Evolutionary conservation across 768 basidiomycete genomes (phyloP).

Genomic region (Pleurotus cornucopiae): DNA sequence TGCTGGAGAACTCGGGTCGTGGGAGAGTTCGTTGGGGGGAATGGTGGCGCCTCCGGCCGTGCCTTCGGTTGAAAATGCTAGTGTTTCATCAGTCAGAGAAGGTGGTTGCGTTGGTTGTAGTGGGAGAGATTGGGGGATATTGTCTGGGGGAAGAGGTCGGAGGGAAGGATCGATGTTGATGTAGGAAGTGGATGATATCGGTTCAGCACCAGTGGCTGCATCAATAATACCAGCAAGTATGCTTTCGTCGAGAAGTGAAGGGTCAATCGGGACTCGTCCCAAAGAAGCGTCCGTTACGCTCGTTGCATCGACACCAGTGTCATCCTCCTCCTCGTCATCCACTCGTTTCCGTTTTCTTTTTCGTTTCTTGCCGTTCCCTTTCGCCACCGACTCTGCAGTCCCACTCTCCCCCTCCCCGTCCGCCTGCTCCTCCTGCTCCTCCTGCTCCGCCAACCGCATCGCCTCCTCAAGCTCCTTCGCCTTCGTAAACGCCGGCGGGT

Average conservation of each 20-base stretch:
- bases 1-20: constrained; percentile 5
- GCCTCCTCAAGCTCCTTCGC: constrained; percentile 69
- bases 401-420: constrained; percentile 20
- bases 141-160: constrained; percentile 12
- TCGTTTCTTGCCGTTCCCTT: constrained; percentile 21
- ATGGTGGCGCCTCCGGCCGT: not conserved
- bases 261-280: constrained; percentile 44
- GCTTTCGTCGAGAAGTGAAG: constrained; percentile 57
- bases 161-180: not conserved
- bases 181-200: constrained; percentile 27
- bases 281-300: constrained; percentile 16
- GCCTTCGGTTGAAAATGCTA: constrained; percentile 12
- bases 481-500: constrained; percentile 85
- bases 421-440: constrained; percentile 15
- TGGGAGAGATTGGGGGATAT: constrained; percentile 41
- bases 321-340: constrained; percentile 31
- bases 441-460: constrained; percentile 37
- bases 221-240: constrained; percentile 58
- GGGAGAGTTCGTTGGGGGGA: constrained; percentile 8
- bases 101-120: constrained; percentile 39
- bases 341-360: constrained; percentile 36
- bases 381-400: constrained; percentile 19
- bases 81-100: not conserved
- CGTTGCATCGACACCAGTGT: constrained; percentile 23
- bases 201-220: constrained; percentile 33